Conservation (phyloP, 805 yeast genomes). For the Yamadazyma sp. region DNA sequence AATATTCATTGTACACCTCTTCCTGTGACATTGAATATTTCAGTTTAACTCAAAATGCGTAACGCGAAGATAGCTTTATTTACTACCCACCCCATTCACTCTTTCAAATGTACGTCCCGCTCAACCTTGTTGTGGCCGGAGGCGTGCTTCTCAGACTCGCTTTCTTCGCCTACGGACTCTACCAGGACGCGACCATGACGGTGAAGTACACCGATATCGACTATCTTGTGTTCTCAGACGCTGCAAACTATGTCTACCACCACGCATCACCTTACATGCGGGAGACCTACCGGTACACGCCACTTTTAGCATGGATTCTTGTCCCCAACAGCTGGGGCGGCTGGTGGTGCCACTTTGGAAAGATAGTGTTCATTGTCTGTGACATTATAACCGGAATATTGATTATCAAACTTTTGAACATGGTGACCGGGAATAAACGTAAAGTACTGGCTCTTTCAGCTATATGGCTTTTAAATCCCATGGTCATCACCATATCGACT, state of each 20-base stretch:
- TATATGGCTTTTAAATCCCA: slow-evolving; percentile 89
- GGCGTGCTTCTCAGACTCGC: slow-evolving; percentile 46
- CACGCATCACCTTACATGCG: slow-evolving; percentile 73
- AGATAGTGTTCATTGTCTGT: slow-evolving; percentile 69
- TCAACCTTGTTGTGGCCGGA: slow-evolving; percentile 2
- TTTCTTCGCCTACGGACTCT: slow-evolving; percentile 75
- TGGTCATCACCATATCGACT: slow-evolving; percentile 90
- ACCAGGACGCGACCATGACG: slow-evolving; percentile 78
- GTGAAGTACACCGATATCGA: slow-evolving; percentile 93
- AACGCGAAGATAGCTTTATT: slow-evolving; percentile 1
- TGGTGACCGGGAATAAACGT: slow-evolving; percentile 15
- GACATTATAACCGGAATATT: slow-evolving; percentile 81
- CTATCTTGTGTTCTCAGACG: slow-evolving; percentile 91
- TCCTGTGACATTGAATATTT: slow-evolving; percentile 22
- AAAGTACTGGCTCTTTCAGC: slow-evolving; percentile 45
- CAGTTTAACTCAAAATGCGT: not conserved
- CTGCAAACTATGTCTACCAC: slow-evolving; percentile 65
- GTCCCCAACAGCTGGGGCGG: slow-evolving; percentile 59
- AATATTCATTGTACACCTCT: slow-evolving; percentile 41
- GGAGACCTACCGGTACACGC: slow-evolving; percentile 93
- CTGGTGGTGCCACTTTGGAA: slow-evolving; percentile 63
- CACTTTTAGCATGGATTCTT: slow-evolving; percentile 80
- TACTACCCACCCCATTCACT: slow-evolving; percentile 6
- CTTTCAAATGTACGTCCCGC: slow-evolving; percentile 1
- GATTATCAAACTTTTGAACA: slow-evolving; percentile 41